A percentile compares a stretch with the other conserved stretches of the same genome.
These are phyloP conservation scores for Suillus occidentalis DNA, from an alignment of 768 basidiomycete genomes.

Conservation along the genomic window DNA sequence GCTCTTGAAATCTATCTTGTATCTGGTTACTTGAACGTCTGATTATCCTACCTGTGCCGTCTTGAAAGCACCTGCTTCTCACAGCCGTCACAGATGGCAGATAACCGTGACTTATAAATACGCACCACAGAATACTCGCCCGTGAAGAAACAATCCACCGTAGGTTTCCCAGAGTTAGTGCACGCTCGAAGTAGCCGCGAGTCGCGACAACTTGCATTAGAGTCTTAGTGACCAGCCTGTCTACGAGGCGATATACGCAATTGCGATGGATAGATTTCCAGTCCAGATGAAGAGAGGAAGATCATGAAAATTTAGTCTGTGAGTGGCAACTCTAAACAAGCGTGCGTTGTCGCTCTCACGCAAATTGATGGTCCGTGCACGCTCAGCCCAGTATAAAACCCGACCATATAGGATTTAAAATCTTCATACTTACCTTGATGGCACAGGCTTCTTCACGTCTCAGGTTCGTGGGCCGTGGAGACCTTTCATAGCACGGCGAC, in stretches of 20 bases:
- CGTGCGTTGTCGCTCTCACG: background rate
- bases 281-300: background rate
- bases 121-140: background rate
- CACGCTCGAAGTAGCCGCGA: background rate
- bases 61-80: too few relatives aligned
- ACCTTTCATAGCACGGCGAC: slow-evolving; percentile 58
- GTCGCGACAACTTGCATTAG: background rate
- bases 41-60: too few relatives aligned
- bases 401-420: accelerated
- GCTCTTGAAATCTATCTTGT: too few relatives aligned
- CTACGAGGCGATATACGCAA: background rate
- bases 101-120: background rate
- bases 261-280: background rate
- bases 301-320: background rate
- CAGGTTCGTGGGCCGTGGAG: slow-evolving; percentile 57
- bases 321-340: too few relatives aligned
- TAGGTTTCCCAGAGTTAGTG: background rate
- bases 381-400: slow-evolving; percentile 14
- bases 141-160: background rate
- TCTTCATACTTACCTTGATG: slow-evolving; percentile 66
- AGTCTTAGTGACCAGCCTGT: background rate
- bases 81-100: too few relatives aligned
- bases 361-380: slow-evolving; percentile 27
- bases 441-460: slow-evolving; percentile 53
- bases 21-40: too few relatives aligned